A percentile compares a stretch with the other conserved stretches of the same genome.
phyloP scores from a whole-genome alignment of 1,284 basidiomycete species.

The Rhodotorula sp. region DNA sequence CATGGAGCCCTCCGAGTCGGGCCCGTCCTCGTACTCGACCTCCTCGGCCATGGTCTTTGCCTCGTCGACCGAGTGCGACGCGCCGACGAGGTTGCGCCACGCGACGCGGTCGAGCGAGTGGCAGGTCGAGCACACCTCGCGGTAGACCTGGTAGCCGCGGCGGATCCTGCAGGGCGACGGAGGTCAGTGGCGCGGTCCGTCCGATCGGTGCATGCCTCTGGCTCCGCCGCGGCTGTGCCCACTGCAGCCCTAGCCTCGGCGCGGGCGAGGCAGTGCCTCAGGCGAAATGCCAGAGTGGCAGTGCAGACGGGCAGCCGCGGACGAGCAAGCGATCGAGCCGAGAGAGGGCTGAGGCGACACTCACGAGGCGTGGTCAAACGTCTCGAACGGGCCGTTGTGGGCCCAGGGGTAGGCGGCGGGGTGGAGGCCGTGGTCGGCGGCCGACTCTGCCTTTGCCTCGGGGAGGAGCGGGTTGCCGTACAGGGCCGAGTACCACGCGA shows the following conservation, averaged over 20 bases:
- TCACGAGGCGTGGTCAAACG: conserved; percentile 82
- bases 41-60: conserved; percentile 91
- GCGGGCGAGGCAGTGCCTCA: no score
- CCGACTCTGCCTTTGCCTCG: conserved; percentile 84
- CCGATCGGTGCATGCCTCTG: conserved; percentile 6
- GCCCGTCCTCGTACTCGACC: conserved; percentile 95
- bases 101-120: conserved; percentile 99
- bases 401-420: conserved; percentile 86
- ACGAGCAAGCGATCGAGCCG: not conserved
- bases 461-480: conserved; percentile 84
- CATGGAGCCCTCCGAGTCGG: conserved; percentile 94
- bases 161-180: conserved; percentile 68
- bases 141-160: conserved; percentile 97
- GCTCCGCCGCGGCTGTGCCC: no score
- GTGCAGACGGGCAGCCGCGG: no score
- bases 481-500: conserved; percentile 94
- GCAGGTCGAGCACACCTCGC: conserved; percentile 97
- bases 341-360: not conserved
- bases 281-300: not conserved
- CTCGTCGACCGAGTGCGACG: conserved; percentile 94
- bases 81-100: conserved; percentile 98
- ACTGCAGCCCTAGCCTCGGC: no score
- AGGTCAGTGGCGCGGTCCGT: not conserved
- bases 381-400: conserved; percentile 81
- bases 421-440: conserved; percentile 93